Evolutionary conservation across 352 stramenopile genomes (phyloP).

Genomic region (Globisporangium paddicum): DNA sequence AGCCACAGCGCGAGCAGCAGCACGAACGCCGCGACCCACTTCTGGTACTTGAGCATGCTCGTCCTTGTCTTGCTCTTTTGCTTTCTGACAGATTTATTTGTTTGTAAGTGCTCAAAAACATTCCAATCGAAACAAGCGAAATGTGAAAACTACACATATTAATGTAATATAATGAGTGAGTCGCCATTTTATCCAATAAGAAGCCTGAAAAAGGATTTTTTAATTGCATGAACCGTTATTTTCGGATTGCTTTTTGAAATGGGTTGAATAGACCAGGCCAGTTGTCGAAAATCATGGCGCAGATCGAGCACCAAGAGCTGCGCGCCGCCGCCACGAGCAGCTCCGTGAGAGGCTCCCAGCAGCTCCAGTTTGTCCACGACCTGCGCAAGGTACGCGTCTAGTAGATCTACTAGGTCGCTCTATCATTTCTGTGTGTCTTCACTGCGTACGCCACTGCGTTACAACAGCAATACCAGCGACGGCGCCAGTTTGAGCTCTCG

Average conservation of each 20-base stretch:
- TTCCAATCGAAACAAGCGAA: too few species aligned
- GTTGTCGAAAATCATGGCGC: neutral
- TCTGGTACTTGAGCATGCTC: conserved; percentile 77
- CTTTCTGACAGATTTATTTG: neutral
- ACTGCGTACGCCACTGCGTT: neutral
- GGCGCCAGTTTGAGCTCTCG: conserved; percentile 45
- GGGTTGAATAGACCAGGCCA: conserved; percentile 5
- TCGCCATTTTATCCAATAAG: too few species aligned
- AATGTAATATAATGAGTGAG: too few species aligned
- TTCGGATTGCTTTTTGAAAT: too few species aligned
- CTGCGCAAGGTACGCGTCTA: conserved; percentile 4
- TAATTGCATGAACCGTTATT: too few species aligned
- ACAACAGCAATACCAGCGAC: conserved; percentile 40
- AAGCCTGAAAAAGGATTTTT: too few species aligned
- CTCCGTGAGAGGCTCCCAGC: conserved; percentile 3
- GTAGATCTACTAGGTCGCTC: neutral
- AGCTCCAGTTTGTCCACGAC: conserved; percentile 19
- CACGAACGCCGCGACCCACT: conserved; percentile 50
- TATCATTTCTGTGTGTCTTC: too few species aligned
- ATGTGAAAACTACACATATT: too few species aligned
- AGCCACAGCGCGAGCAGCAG: conserved; percentile 50
- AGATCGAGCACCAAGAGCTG: conserved; percentile 3
- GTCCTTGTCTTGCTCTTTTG: neutral
- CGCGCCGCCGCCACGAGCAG: neutral
- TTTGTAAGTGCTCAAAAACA: too few species aligned